phyloP scores from a whole-genome alignment of 1,284 basidiomycete genomes.

The Singerocomus inundabilis region DNA sequence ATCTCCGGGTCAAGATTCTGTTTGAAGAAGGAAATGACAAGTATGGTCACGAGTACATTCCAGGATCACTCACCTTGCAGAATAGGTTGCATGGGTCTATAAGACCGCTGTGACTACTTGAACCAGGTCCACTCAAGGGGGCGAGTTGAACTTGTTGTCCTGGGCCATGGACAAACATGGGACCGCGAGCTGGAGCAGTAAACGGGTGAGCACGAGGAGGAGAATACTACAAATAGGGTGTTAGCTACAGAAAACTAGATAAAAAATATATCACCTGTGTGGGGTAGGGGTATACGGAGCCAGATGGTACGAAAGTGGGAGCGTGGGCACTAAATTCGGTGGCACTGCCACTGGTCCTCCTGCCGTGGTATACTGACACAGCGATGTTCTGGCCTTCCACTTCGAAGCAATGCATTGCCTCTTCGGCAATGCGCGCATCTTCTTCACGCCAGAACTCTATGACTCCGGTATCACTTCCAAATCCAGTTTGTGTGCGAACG shows the following conservation, averaged over 20 bases:
- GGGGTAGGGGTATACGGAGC: conserved; percentile 53
- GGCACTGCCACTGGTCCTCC: conserved; percentile 50
- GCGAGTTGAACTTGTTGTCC: conserved; percentile 88
- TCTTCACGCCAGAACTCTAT: conserved; percentile 90
- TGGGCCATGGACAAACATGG: conserved; percentile 76
- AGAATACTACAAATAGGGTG: conserved; percentile 48
- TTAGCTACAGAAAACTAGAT: conserved; percentile 6
- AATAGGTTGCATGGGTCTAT: conserved; percentile 93
- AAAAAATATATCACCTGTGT: conserved; percentile 41
- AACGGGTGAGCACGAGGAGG: conserved; percentile 50
- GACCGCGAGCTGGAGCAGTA: conserved; percentile 33
- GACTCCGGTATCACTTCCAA: conserved; percentile 70
- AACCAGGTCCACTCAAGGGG: conserved; percentile 68
- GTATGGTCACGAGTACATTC: not conserved
- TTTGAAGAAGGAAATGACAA: conserved; percentile 1
- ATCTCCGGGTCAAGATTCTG: conserved; percentile 85
- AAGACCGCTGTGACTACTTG: conserved; percentile 76
- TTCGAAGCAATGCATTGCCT: conserved; percentile 77
- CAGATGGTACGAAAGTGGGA: conserved; percentile 70
- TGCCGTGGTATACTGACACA: conserved; percentile 70
- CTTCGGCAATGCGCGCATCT: conserved; percentile 75
- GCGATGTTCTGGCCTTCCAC: conserved; percentile 79
- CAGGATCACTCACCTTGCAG: conserved; percentile 61
- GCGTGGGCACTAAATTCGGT: conserved; percentile 71
- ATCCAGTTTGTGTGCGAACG: conserved; percentile 65